Base-by-base conservation (phyloP, 2,329 filamentous ascomycete species). In the Hypoxylon rubiginosum region DNA sequence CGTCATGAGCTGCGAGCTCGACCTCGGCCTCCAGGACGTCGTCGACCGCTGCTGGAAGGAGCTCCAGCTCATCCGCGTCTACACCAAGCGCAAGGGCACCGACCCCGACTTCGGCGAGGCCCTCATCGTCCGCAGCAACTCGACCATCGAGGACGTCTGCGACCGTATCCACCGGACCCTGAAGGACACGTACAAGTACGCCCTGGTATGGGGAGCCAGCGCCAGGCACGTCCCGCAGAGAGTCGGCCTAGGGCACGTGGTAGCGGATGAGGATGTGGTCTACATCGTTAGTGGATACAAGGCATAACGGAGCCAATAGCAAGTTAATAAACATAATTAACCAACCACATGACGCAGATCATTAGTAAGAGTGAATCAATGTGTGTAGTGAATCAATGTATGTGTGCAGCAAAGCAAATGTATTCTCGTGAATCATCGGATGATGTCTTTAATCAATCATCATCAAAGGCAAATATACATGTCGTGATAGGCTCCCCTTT, bases 121-220 rank as follows among this genome's bases (percentile, higher is more conserved):
- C 0, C 81, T 99, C 74, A 99, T 99, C 76, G 96, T 99, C 71
- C 87, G 97, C 63, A 90, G 85, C 77, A 92, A 94, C 73, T 93
- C 92, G 76, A 93, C 90, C 11, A 94, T 99, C 76, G 96, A 98
- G 82, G 95, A 99, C 79, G 96, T 99, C 9, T 99, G 96, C 80
- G 96, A 99, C 80, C 90, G 93, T 74, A 92, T 99, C 72, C 96
- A 99, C 82, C 86, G 96, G 67, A 96, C 90, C 26, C 83, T 99
- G 71, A 99, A 98, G 87, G 97, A 99, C 69, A 97, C 94, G 4
- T 99, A 98, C 86, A 99, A 98, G 84, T 97, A 98, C 82, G 97
- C 96, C 2, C 82, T 98, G 71, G 96, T 99, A 0, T 99, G 97
- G 97, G 96, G 96, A 4, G 94, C 94, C 17, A 98, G 95, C 80